Base-by-base conservation (phyloP, 176 grass and related monocot species). In the Phoenix dactylifera region DNA sequence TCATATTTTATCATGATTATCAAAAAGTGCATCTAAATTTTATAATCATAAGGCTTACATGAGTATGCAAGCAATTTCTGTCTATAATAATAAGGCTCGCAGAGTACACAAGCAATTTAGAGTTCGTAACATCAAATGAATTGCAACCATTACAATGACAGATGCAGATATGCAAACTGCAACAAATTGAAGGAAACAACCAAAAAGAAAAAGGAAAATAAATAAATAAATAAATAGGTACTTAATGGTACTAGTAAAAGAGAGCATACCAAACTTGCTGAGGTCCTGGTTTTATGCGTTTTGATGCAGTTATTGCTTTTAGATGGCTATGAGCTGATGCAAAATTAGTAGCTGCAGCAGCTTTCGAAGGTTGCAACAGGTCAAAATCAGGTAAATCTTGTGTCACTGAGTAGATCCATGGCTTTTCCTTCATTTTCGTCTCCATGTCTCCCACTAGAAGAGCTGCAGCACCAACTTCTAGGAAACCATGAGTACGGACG, bases 251-350 rank as follows among this genome's bases (percentile, higher is more conserved):
- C 32, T 39, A 39, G 32, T 39, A 65, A 52, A 80, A 57, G 51
- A 70, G 14, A 26, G 26, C 78, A 29, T 97, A 90, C 93, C 93
- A 91, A 70, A 97, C 80, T 88, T 91, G 87, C 63, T 85, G 80
- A 59, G 93, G 92, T 7, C 73, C 93, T 15, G 79, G 75, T 83
- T 80, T 97, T 81, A 97, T 73, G 60, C 93, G 87, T 80, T 97
- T 97, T 30, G 81, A 88, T 48, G 93, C 93, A 69, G 93, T 97
- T 82, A 97, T 85, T 52, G 84, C 93, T 82, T 97, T 97, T 74
- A 97, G 76, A 73, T 97, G 84, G 68, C 87, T 85, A 70, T 82
- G 69, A 2, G 81, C 79, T 35, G 84, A 91, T 12, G 87, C 72
- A 62, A 80, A 88, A 73, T 81, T 82, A 78, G 71, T 79, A 64